Conservation (phyloP, 495 filamentous ascomycete species). For the Penicillium atrosanguineum region DNA sequence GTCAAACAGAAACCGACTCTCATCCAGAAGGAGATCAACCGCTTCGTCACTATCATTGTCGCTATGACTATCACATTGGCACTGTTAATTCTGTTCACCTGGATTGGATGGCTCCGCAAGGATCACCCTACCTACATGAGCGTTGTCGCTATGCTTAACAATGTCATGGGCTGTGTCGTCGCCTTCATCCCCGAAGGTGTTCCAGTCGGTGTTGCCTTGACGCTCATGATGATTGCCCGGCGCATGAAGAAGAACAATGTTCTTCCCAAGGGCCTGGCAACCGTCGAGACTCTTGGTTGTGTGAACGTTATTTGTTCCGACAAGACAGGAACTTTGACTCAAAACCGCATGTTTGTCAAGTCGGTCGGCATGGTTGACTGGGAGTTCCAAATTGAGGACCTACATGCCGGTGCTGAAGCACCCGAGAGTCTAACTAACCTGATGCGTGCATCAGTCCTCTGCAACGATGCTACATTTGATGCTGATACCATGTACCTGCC, state of each 20-base stretch:
- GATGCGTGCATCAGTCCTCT: conserved; percentile 42
- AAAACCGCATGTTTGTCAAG: conserved; percentile 50
- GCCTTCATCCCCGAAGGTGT: conserved; percentile 74
- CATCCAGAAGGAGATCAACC: conserved; percentile 65
- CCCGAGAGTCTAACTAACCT: conserved; percentile 21
- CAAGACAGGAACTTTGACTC: conserved; percentile 69
- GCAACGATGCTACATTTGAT: conserved; percentile 71
- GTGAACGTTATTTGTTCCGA: conserved; percentile 71
- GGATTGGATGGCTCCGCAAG: conserved; percentile 62
- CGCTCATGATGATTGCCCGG: conserved; percentile 57
- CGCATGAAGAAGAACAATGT: conserved; percentile 65
- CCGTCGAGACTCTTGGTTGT: conserved; percentile 69
- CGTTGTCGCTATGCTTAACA: conserved; percentile 63
- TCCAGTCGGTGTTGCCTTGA: conserved; percentile 64
- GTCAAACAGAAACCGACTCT: conserved; percentile 62
- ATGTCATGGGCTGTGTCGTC: conserved; percentile 64
- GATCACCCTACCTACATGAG: conserved; percentile 63
- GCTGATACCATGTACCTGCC: conserved; percentile 52
- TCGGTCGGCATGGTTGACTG: conserved; percentile 38
- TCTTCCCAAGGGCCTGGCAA: conserved; percentile 66
- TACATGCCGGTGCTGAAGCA: conserved; percentile 11
- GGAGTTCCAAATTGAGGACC: conserved; percentile 24
- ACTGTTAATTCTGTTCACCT: conserved; percentile 54
- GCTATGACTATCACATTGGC: conserved; percentile 51
- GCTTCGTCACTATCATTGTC: conserved; percentile 65